Base-by-base conservation (phyloP, 805 yeast genomes). In the Cyberlindnera suaveolens region DNA sequence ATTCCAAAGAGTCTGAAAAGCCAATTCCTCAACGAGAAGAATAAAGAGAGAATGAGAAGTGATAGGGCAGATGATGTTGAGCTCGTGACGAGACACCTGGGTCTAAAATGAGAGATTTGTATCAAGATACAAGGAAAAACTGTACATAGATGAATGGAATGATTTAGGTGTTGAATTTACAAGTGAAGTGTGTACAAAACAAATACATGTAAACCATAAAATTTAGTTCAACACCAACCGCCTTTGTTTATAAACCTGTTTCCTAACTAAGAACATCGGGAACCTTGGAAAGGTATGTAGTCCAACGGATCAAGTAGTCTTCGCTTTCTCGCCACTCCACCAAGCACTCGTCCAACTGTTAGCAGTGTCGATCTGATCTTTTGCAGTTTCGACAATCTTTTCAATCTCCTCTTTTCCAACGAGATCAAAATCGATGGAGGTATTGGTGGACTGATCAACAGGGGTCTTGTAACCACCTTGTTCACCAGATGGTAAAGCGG, bases 1-100 rank as follows among this genome's bases (percentile, higher is more conserved):
- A 68, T 82, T n/a, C 76, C 87, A 36, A 72, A 67, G 54, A 63
- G 60, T 31, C 53, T 75, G 17, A 64, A 65, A 45, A 67, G 72
- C 50, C 65, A 70, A 53, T 58, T 81, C 67, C 54, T 63, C 37
- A 77, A 77, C 53, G 62, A 65, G 44, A 72, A 68, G 61, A 56
- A 32, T 14, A 50, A 42, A 31, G 31, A 36, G 10, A 60, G 40
- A 56, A 58, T 45, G 40, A 51, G 43, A 39, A 38, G 18, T n/a
- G 43, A 32, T 13, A 48, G 46, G 27, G 31, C 29, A 4, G 56
- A 55, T 31, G 53, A 52, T 36, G 44, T 52, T 16, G 56, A 54
- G 32, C 43, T 57, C 9, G 51, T 57, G 18, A 44, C 48, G 23
- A 51, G 48, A 32, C 51, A 54, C 40, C 38, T 57, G 43, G 49